A percentile compares a stretch with the other conserved stretches of the same genome.
Evolutionary conservation across 2,329 filamentous ascomycete genomes (phyloP).

Genomic region (Eurotiales sp.): DNA sequence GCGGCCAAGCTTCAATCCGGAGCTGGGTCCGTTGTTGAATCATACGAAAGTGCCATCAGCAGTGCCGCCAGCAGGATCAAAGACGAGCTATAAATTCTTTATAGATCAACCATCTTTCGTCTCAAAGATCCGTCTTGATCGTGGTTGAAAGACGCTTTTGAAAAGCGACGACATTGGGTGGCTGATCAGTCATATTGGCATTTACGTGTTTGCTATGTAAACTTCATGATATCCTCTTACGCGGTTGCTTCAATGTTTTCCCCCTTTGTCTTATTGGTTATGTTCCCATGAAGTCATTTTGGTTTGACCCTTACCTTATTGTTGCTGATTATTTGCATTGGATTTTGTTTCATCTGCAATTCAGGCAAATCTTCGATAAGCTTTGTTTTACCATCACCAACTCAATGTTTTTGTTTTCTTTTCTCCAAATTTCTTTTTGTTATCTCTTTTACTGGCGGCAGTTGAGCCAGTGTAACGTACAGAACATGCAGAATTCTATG

Average conservation of each 20-base stretch:
- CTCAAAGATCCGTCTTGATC: neutral
- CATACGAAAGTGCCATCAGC: no score
- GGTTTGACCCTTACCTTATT: neutral
- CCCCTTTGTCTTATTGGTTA: neutral
- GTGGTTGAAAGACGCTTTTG: slow-evolving; percentile 7
- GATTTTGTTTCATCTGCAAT: neutral
- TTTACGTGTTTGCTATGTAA: slow-evolving; percentile 18
- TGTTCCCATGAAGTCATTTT: neutral
- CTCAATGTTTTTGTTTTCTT: neutral
- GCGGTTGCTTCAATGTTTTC: slow-evolving; percentile 18
- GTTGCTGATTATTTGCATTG: neutral
- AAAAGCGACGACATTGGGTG: slow-evolving; percentile 12
- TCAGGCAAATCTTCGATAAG: neutral
- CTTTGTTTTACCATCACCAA: slow-evolving; percentile 6
- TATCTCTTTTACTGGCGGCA: neutral
- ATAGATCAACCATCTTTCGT: neutral
- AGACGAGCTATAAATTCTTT: slow-evolving; percentile 47
- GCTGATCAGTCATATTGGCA: slow-evolving; percentile 5
- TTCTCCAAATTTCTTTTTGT: neutral
- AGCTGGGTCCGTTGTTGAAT: slow-evolving; percentile 38
- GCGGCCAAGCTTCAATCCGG: slow-evolving; percentile 33
- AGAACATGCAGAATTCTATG: slow-evolving; percentile 1
- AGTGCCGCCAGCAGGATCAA: slow-evolving; percentile 44
- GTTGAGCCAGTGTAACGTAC: neutral
- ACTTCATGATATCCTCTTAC: slow-evolving; percentile 23